Percentiles rank a stretch among this genome's conserved stretches.
These are phyloP conservation scores for Macrophomina pseudophaseolina DNA, from an alignment of 2,329 filamentous ascomycete species.

Conservation along the genomic window DNA sequence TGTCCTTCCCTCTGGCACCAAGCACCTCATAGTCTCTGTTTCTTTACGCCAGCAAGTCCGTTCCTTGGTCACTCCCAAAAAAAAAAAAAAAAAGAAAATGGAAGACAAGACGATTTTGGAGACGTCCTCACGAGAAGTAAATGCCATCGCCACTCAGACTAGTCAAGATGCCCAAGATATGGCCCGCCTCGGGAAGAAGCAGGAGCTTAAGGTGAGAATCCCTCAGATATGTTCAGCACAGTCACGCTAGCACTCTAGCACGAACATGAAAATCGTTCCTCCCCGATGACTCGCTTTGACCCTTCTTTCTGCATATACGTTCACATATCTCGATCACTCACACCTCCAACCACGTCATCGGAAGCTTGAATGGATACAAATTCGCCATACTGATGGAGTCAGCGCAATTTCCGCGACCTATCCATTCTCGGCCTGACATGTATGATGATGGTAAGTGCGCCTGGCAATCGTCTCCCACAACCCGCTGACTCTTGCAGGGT, in stretches of 20 bases:
- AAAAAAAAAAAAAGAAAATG: not conserved
- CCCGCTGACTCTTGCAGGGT: not conserved
- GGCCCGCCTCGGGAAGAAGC: constrained; percentile 57
- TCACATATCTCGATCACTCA: no score
- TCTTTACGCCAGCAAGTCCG: not conserved
- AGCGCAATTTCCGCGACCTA: constrained; percentile 57
- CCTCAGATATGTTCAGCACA: no score
- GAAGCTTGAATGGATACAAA: not conserved
- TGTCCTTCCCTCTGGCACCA: not conserved
- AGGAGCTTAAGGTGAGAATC: constrained; percentile 50
- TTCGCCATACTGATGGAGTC: not conserved
- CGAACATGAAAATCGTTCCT: not conserved
- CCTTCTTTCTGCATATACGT: no score
- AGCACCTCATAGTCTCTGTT: not conserved
- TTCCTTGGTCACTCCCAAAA: not conserved
- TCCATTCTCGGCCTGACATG: constrained; percentile 60
- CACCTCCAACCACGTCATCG: no score
- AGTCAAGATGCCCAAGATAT: constrained; percentile 42
- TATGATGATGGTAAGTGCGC: constrained; percentile 41
- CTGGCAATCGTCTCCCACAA: not conserved
- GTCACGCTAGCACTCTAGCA: not conserved
- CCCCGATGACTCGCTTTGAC: no score
- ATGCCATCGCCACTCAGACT: not conserved
- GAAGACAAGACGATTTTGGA: not conserved
- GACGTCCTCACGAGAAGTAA: not conserved